These are phyloP conservation scores for Ophiosphaerella korrae DNA, from an alignment of 2,329 filamentous ascomycete species.

Conservation along the genomic window DNA sequence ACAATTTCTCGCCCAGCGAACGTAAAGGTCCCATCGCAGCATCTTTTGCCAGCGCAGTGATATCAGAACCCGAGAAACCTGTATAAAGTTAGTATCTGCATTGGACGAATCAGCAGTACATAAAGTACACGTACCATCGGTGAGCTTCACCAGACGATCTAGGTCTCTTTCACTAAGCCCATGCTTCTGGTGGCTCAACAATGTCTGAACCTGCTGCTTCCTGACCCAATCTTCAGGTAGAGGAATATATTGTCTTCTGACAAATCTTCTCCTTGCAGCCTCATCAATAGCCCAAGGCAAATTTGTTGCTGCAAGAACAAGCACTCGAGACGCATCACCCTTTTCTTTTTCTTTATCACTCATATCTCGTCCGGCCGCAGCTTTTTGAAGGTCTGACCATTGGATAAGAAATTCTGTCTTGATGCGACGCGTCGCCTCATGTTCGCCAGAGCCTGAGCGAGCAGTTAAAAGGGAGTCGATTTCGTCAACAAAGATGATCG, in stretches of 20 bases:
- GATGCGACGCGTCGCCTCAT: slow-evolving; percentile 90
- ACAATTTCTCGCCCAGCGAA: slow-evolving; percentile 83
- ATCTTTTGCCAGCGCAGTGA: slow-evolving; percentile 95
- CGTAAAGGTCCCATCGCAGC: slow-evolving; percentile 95
- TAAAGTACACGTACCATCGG: slow-evolving; percentile 69
- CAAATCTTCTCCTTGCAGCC: slow-evolving; percentile 87
- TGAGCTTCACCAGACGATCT: slow-evolving; percentile 73
- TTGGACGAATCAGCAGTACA: background rate
- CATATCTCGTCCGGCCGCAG: slow-evolving; percentile 82
- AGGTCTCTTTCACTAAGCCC: slow-evolving; percentile 74
- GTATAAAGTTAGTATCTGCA: background rate
- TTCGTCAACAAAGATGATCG: slow-evolving; percentile 98
- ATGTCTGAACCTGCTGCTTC: slow-evolving; percentile 74
- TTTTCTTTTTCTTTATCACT: slow-evolving; percentile 68
- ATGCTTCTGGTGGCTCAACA: slow-evolving; percentile 89
- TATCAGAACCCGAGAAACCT: slow-evolving; percentile 98
- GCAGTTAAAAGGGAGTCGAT: slow-evolving; percentile 93
- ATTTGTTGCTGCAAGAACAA: slow-evolving; percentile 95
- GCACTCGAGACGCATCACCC: slow-evolving; percentile 83
- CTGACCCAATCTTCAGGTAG: slow-evolving; percentile 85
- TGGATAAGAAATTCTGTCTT: slow-evolving; percentile 98
- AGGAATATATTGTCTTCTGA: slow-evolving; percentile 93
- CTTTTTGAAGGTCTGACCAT: slow-evolving; percentile 92
- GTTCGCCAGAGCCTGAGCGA: slow-evolving; percentile 80
- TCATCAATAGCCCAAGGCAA: slow-evolving; percentile 98